Conservation (phyloP, 2,329 filamentous ascomycete species). For the Sclerotinia nivalis region DNA sequence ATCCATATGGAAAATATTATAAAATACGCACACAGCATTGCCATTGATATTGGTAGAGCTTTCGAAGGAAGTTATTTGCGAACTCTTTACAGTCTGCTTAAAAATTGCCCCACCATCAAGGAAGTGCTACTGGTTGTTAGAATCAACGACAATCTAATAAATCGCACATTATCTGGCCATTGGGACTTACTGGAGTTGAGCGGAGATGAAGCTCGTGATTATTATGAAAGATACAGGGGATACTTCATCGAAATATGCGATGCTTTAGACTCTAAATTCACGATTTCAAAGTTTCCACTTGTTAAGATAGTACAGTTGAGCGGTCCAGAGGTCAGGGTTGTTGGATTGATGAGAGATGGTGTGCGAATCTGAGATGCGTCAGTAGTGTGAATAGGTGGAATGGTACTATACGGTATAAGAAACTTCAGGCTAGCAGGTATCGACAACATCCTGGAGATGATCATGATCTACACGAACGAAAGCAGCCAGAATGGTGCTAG, state of each 20-base stretch:
- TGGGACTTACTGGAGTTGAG: background rate
- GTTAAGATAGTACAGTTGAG: background rate
- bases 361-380: background rate
- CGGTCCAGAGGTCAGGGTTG: background rate
- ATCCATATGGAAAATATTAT: background rate
- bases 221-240: background rate
- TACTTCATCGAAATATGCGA: background rate
- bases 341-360: background rate
- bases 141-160: background rate
- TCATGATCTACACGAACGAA: background rate
- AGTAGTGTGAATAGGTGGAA: too few species aligned
- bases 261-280: background rate
- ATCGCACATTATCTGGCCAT: background rate
- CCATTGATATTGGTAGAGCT: background rate
- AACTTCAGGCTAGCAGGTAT: too few species aligned
- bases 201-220: background rate
- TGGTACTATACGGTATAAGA: too few species aligned
- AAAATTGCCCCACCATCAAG: background rate
- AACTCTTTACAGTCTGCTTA: background rate
- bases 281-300: background rate
- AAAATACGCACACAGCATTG: background rate
- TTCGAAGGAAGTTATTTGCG: rapidly evolving
- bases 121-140: background rate
- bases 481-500: background rate
- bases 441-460: background rate